Evolutionary conservation across 371 early-diverging fungal species (phyloP).

Genomic region (Thermomucor indicae-seudaticae): DNA sequence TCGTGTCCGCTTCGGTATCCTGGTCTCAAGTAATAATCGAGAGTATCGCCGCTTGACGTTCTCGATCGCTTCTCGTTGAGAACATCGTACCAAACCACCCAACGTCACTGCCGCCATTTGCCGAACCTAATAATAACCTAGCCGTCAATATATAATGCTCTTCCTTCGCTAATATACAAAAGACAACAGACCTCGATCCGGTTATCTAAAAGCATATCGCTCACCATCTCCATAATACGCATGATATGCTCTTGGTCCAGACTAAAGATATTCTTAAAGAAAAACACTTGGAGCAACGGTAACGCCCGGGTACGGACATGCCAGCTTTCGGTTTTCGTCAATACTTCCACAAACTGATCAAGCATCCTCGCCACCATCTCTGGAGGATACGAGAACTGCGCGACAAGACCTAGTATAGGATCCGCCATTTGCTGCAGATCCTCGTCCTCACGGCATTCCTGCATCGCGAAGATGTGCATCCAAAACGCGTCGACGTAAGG

Average conservation of each 20-base stretch:
- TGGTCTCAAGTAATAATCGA: conserved; percentile 25
- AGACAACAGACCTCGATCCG: conserved; percentile 78
- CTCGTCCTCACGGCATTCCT: conserved; percentile 70
- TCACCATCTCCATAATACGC: conserved; percentile 61
- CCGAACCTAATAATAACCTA: conserved; percentile 54
- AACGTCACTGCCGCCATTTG: conserved; percentile 80
- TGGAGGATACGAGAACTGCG: conserved; percentile 55
- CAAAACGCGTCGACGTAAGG: conserved; percentile 52
- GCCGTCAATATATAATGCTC: not conserved
- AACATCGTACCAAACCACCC: conserved; percentile 84
- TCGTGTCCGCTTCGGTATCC: conserved; percentile 41
- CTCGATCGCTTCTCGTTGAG: conserved; percentile 68
- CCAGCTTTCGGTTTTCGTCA: conserved; percentile 65
- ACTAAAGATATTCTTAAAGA: conserved; percentile 68
- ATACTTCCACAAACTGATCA: conserved; percentile 49
- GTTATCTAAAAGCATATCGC: conserved; percentile 61
- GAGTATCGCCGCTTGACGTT: conserved; percentile 42
- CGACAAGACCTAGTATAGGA: conserved; percentile 44
- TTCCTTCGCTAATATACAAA: not conserved
- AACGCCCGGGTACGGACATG: conserved; percentile 67
- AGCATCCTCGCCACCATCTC: conserved; percentile 46
- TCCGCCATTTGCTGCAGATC: conserved; percentile 66
- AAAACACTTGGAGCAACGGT: conserved; percentile 77
- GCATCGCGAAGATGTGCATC: conserved; percentile 65
- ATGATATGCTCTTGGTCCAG: conserved; percentile 48